Percentiles rank a stretch among this genome's conserved stretches.
Conservation (phyloP, 1,284 basidiomycete genomes). For the Rhodotorula sp. region DNA sequence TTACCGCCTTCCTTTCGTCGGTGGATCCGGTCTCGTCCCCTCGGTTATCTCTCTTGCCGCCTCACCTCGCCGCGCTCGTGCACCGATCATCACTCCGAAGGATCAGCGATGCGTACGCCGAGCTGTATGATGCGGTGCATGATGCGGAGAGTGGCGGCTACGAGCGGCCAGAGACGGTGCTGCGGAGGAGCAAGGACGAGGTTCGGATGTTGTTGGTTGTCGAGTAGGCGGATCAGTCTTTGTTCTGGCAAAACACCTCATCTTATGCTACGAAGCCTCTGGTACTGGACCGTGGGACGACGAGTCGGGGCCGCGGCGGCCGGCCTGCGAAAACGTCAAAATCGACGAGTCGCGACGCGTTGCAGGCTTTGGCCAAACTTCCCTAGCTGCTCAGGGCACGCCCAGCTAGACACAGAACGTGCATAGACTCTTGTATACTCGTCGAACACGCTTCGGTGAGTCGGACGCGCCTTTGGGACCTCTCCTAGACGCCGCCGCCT, state of each 20-base stretch:
- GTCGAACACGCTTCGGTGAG: not conserved
- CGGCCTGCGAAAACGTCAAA: not conserved
- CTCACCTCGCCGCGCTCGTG: conserved; percentile 64
- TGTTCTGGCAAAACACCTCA: not conserved
- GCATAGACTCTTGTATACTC: not conserved
- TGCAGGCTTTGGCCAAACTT: not conserved
- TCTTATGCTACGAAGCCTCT: too few relatives aligned
- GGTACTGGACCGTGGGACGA: not conserved
- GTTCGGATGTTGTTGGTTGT: conserved; percentile 52
- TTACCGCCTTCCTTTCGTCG: conserved; percentile 52
- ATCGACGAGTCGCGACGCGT: conserved; percentile 1
- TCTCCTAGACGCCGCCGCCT: too few relatives aligned
- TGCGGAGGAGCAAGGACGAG: conserved; percentile 62
- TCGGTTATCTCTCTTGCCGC: conserved; percentile 68
- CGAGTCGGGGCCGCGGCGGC: too few relatives aligned
- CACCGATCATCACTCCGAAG: conserved; percentile 70
- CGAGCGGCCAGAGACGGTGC: conserved; percentile 79
- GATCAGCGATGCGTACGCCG: conserved; percentile 66
- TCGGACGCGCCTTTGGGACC: not conserved
- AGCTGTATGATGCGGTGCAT: conserved; percentile 64
- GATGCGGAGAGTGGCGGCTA: conserved; percentile 69
- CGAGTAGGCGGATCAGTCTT: not conserved
- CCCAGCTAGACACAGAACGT: too few relatives aligned
- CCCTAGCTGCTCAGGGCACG: too few relatives aligned
- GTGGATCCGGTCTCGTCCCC: conserved; percentile 55